Conservation (phyloP, 2,329 filamentous ascomycete species). For the Colletotrichum salicis region DNA sequence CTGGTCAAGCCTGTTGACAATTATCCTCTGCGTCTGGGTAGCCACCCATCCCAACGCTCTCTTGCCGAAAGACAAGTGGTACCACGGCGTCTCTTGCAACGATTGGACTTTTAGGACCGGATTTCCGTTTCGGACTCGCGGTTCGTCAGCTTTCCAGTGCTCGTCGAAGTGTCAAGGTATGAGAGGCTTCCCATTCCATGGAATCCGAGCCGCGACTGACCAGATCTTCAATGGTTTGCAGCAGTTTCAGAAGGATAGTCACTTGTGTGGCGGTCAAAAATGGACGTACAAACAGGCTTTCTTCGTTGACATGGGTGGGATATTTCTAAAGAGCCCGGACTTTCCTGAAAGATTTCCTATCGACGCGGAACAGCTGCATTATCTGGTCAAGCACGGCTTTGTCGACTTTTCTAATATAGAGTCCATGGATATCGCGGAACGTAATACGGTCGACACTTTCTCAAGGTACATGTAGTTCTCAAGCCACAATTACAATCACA, state of each 20-base stretch:
- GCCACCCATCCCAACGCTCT: slow-evolving; percentile 51
- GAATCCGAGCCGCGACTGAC: background rate
- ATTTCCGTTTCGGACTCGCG: slow-evolving; percentile 49
- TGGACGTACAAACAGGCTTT: slow-evolving; percentile 55
- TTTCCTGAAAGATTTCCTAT: slow-evolving; percentile 46
- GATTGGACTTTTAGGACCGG: slow-evolving; percentile 49
- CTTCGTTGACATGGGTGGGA: slow-evolving; percentile 54
- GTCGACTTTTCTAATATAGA: slow-evolving; percentile 42
- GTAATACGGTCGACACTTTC: slow-evolving; percentile 44
- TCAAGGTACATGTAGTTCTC: slow-evolving; percentile 34
- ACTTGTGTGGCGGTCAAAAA: slow-evolving; percentile 28
- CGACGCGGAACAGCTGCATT: slow-evolving; percentile 47
- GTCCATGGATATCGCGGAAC: slow-evolving; percentile 41
- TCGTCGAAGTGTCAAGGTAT: slow-evolving; percentile 43
- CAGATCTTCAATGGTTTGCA: background rate
- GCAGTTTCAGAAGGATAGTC: slow-evolving; percentile 35
- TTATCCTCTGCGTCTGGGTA: slow-evolving; percentile 54
- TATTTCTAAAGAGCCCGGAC: slow-evolving; percentile 45
- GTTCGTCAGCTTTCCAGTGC: slow-evolving; percentile 49
- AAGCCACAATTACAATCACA: too few species aligned
- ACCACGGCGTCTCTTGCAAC: slow-evolving; percentile 44
- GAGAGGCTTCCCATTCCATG: background rate
- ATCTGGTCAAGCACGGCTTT: slow-evolving; percentile 42
- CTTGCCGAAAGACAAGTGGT: slow-evolving; percentile 43
- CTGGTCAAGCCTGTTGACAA: slow-evolving; percentile 50